Evolutionary conservation across 108 stramenopile species (phyloP).

Genomic region (Cyclostephanos invisitatus): DNA sequence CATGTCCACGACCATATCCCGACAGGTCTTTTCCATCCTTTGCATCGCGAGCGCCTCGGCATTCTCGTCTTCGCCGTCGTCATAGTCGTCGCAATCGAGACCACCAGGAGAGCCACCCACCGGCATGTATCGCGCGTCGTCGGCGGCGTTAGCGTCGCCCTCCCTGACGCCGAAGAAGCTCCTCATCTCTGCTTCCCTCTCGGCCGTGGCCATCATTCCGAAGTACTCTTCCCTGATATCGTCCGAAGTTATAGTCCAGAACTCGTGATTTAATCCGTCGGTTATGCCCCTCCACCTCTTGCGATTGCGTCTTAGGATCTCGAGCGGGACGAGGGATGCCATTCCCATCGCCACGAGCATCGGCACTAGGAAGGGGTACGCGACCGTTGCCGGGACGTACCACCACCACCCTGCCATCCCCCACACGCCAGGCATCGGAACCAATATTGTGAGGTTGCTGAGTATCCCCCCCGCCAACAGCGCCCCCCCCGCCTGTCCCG

Average conservation of each 20-base stretch:
- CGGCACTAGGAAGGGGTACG: constrained; percentile 55
- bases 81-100: constrained; percentile 15
- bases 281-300: constrained; percentile 53
- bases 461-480: constrained; percentile 49
- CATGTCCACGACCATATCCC: constrained; percentile 38
- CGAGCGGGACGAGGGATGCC: constrained; percentile 45
- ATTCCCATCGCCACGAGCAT: constrained; percentile 50
- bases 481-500: constrained; percentile 57
- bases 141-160: constrained; percentile 22
- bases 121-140: constrained; percentile 52
- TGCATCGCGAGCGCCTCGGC: constrained; percentile 48
- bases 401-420: constrained; percentile 56
- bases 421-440: constrained; percentile 60
- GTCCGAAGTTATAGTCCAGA: constrained; percentile 18
- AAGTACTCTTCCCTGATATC: constrained; percentile 46
- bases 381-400: constrained; percentile 58
- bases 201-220: constrained; percentile 44
- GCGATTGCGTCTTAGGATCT: constrained; percentile 47
- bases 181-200: constrained; percentile 45
- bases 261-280: constrained; percentile 52
- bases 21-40: constrained; percentile 34
- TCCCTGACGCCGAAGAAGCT: constrained; percentile 50
- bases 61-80: constrained; percentile 39
- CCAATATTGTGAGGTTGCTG: constrained; percentile 44
- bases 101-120: constrained; percentile 37